Conservation (phyloP, 345 rosid species). For the rapeseed (Brassica napus) region Da-Ae NC_063450.1:53951001-53951500, state of each 20-base stretch:
- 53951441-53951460: slow-evolving; percentile 17
- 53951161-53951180: slow-evolving; percentile 90
- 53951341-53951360: too few relatives aligned
- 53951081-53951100: slow-evolving; percentile 78
- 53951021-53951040: slow-evolving; percentile 53
- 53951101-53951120: slow-evolving; percentile 78
- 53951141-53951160: slow-evolving; percentile 69
- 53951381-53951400: not conserved
- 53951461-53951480: slow-evolving; percentile 46
- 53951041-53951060: slow-evolving; percentile 45
- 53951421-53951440: not conserved
- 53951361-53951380: not conserved
- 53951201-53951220: slow-evolving; percentile 84
- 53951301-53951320: not conserved
- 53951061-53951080: slow-evolving; percentile 79
- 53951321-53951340: too few relatives aligned
- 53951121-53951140: slow-evolving; percentile 75
- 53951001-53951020: slow-evolving; percentile 59
- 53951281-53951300: not conserved
- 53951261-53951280: slow-evolving; percentile 8
- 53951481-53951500: slow-evolving; percentile 44
- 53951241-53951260: slow-evolving; percentile 48
- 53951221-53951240: slow-evolving; percentile 88
- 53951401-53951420: not conserved
- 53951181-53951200: slow-evolving; percentile 80